Evolutionary conservation across 2,329 filamentous ascomycete genomes (phyloP).

Genomic region (Macrophomina pseudophaseolina): DNA sequence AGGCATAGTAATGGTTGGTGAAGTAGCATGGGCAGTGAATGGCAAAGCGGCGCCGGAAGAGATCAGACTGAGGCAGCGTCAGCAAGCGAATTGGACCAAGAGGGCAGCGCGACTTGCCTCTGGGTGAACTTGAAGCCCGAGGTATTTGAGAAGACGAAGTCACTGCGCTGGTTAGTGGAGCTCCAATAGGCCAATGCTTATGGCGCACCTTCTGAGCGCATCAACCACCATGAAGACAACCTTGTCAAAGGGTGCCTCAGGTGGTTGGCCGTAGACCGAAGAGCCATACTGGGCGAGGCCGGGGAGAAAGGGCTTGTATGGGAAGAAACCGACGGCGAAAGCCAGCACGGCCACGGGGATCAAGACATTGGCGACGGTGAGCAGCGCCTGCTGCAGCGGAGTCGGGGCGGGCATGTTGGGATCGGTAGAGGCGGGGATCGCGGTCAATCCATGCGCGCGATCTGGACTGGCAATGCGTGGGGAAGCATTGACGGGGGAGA

Average conservation of each 20-base stretch:
- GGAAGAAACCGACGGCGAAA: slow-evolving; percentile 94
- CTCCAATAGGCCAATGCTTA: too few species aligned
- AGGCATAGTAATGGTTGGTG: slow-evolving; percentile 98
- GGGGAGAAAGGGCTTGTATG: slow-evolving; percentile 91
- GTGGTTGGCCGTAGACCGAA: slow-evolving; percentile 59
- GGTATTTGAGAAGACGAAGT: slow-evolving; percentile 83
- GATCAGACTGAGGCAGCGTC: slow-evolving; percentile 69
- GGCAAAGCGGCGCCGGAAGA: slow-evolving; percentile 82
- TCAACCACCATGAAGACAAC: slow-evolving; percentile 98
- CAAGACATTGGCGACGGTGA: slow-evolving; percentile 74
- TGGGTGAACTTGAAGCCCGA: slow-evolving; percentile 91
- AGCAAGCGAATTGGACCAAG: slow-evolving; percentile 21
- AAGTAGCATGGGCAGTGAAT: slow-evolving; percentile 94
- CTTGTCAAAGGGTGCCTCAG: slow-evolving; percentile 79
- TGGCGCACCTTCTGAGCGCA: slow-evolving; percentile 78
- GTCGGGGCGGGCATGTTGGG: slow-evolving; percentile 11
- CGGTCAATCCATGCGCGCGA: slow-evolving; percentile 17
- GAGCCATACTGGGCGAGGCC: slow-evolving; percentile 75
- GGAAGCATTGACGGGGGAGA: slow-evolving; percentile 10
- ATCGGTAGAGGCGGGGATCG: not conserved
- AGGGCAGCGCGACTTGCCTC: slow-evolving; percentile 60
- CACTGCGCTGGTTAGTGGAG: slow-evolving; percentile 58
- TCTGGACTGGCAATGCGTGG: slow-evolving; percentile 16
- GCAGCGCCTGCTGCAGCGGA: slow-evolving; percentile 36
- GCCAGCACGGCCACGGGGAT: slow-evolving; percentile 70